Base-by-base conservation (phyloP, 306 rosid genomes). In the Cicer pinnatifidum region DNA sequence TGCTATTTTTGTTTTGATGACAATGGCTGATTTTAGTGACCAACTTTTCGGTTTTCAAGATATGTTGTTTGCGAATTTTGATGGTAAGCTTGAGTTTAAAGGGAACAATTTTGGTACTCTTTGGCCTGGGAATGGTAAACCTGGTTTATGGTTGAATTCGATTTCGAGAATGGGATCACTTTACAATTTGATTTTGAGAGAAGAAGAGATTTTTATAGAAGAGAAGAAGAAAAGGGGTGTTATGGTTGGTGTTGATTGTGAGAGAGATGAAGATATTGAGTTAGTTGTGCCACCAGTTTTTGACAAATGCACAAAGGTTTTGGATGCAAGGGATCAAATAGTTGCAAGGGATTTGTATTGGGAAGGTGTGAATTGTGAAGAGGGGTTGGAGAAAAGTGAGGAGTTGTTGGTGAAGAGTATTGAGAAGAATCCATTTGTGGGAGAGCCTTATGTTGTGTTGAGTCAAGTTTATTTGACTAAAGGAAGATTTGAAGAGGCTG, bases 51-150 rank as follows among this genome's bases (percentile, higher is more conserved):
- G 97, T 20, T 94, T 91, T 13, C 97, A 91, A 80, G 95, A 94
- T 51, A 47, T 1, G 12, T 16, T 89, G 59, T 91, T 91, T 37
- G 91, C 87, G 1, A 91, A 89, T 54, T 35, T 1, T 0, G 44
- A 94, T 44, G 95, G 96, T 1, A 80, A 85, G 8, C 86, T 87
- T 1, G 89, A 87, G 82, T 89, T 87, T 23, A 35, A 62, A 0
- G 97, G 96, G 6, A 94, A 86, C 81, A 87, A 84, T 41, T 80
- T 16, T n/a, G 73, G 46, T 19, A 82, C 82, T 33, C 76, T 89
- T 7, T 94, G 96, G 96, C 98, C 96, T 0, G 95, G 96, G 12
- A 82, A 89, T 23, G 91, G 90, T 8, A 91, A 87, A 69, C 98
- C 92, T 0, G 98, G 98, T 13, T 67, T 94, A 3, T 91, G 96